A percentile compares a stretch with the other conserved stretches of the same genome.
These are phyloP conservation scores for Tephrocybe sp. DNA, from an alignment of 768 basidiomycete species.

Conservation along the genomic window DNA sequence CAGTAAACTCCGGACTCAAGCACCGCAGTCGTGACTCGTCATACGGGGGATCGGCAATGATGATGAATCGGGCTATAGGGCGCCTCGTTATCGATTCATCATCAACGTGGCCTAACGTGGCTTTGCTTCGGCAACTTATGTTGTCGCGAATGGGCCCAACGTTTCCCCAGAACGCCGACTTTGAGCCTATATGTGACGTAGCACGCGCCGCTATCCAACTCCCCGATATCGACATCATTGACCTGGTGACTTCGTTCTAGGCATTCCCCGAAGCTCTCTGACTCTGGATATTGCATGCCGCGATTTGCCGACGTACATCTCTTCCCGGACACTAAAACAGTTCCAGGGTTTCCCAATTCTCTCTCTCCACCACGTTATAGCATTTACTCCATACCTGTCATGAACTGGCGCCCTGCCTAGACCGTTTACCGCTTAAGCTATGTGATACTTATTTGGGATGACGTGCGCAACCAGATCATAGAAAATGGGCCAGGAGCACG, in stretches of 20 bases:
- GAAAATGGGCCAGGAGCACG: background rate
- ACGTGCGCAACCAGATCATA: background rate
- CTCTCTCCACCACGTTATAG: background rate
- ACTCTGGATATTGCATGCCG: background rate
- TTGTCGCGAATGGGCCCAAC: background rate
- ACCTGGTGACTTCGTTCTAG: background rate
- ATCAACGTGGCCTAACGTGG: background rate
- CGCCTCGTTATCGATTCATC: too few relatives aligned
- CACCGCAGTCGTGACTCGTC: too few relatives aligned
- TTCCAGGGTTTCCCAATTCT: background rate
- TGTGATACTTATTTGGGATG: slow-evolving; percentile 2
- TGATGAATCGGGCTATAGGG: too few relatives aligned
- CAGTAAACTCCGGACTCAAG: too few relatives aligned
- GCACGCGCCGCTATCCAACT: background rate
- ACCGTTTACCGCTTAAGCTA: background rate
- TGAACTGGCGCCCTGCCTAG: background rate
- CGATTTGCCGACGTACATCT: slow-evolving; percentile 6
- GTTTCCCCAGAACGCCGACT: background rate
- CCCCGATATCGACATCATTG: background rate
- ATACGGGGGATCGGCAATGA: too few relatives aligned
- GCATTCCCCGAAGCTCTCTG: background rate
- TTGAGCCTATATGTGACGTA: background rate
- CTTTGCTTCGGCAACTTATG: background rate
- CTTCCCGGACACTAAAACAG: slow-evolving; percentile 6
- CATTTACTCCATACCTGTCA: background rate